Base-by-base conservation (phyloP, 768 basidiomycete species). In the Nidularia pulvinata region DNA sequence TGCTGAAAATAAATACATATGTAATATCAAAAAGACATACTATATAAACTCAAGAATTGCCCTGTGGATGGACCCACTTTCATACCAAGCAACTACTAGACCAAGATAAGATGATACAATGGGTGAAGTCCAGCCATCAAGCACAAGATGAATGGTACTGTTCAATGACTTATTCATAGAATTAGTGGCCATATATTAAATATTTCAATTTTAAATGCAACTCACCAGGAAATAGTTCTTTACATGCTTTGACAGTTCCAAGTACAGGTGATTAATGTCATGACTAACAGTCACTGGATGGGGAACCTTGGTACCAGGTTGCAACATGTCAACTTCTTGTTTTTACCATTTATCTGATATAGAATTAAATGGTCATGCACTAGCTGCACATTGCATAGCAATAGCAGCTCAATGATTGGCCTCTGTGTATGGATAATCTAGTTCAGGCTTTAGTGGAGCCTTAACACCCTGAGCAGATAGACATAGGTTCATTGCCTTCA, bases 111-210 rank as follows among this genome's bases (percentile, higher is more conserved):
- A 65, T 7, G 57, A 49, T 1, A 55, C 56, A 22, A 68, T 49
- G 9, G 70, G 69, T 13, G 64, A 58, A 2, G 68, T 70, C 70
- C 72, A 72, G 14, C 72, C 65, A 61, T 73, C 69, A 48, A 72
- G 55, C 22, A 65, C 68, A 16, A 66, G 49, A 54, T 72, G 69
- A 19, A 19, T 19, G 19, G 6, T 58, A 62, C 48, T 67, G 62
- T 7, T 70, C 66, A 10, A 44, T 42, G 2, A 70, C 69, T 9
- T 59, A 30, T 2, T 55, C 55, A 59, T 55, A 63, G 37, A 32
- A 53, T 36, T 9, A 46, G 46, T 30, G 44, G 44, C 56, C 66
- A 51, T 22, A 49, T 42, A 51, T 39, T 32, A 50, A 43, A 51
- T 1, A n/a, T 10, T 39, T 39, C 37, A 39, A 48, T 33, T 36